Base-by-base conservation (phyloP, 495 filamentous ascomycete species). In the Daldinia childiae region DNA sequence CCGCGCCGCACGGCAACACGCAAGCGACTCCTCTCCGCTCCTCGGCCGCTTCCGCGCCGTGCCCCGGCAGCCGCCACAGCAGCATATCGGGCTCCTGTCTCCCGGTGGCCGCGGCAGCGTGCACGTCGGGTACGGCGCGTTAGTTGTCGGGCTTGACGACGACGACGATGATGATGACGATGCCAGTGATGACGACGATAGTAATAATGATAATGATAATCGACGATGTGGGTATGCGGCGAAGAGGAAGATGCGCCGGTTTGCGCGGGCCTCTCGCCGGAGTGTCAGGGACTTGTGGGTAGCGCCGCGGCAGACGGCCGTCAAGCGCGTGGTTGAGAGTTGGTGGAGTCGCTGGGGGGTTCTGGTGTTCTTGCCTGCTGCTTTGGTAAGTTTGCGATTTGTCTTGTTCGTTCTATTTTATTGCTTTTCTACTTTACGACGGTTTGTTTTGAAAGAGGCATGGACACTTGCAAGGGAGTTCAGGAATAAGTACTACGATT, bases 41-140 rank as follows among this genome's bases (percentile, higher is more conserved):
- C 83, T 89, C 0, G 88, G 88, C 55, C 84, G 88, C 27, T 90
- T 87, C 75, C 85, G 87, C 63, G 88, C 87, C 32, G 84, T 90
- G 26, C 87, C 79, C 30, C 48, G 14, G 58, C 63, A 51, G 55
- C 60, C 64, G 36, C 64, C 56, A 30, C 48, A 62, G 52, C 32
- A 61, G 9, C 74, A 73, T 9, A 54, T 76, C 15, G 81, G 80
- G 2, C 41, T 81, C 45, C 67, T 81, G n/a, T 74, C 76, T 0
- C 63, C 70, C 11, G 78, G 79, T 17, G 80, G 77, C 56, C 76
- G 83, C 17, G 82, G 81, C 3, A 84, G 82, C 43, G 82, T 85
- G 24, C 83, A 84, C 59, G 77, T 84, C 19, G 83, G 82, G 4
- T 85, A 85, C 67, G 83, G 83, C 27, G 79, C 83, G 32, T 59